phyloP scores from a whole-genome alignment of 176 grass and related monocot genomes.

The Eleusine indica region DNA sequence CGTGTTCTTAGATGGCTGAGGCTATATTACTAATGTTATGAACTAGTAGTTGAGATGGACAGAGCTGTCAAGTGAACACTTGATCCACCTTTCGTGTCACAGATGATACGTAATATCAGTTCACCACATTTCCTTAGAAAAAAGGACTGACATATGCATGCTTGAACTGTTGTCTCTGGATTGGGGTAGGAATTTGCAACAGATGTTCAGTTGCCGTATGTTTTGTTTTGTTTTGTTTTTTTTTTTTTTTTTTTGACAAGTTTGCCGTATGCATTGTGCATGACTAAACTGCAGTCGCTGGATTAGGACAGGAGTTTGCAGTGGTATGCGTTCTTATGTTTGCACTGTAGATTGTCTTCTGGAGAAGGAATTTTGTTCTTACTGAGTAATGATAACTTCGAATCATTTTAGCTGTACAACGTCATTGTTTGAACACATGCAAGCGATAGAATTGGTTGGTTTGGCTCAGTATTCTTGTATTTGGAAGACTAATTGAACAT shows the following conservation, averaged over 20 bases:
- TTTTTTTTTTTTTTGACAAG: no score
- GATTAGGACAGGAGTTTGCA: no score
- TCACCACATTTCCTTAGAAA: background rate
- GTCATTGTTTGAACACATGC: background rate
- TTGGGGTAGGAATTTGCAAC: background rate
- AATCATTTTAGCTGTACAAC: no score
- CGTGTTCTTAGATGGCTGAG: background rate
- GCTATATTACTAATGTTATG: conserved; percentile 11
- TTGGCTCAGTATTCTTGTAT: background rate
- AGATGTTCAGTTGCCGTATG: background rate
- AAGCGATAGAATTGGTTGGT: background rate
- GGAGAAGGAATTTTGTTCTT: background rate
- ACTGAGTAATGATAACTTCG: no score
- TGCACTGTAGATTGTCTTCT: background rate
- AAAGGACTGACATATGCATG: background rate
- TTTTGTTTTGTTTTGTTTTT: background rate
- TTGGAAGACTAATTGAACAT: no score
- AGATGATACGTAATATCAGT: background rate
- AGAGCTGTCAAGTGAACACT: background rate
- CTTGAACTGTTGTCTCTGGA: background rate
- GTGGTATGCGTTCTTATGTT: background rate
- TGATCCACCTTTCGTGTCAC: background rate
- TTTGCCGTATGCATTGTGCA: no score
- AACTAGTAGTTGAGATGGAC: conserved; percentile 8
- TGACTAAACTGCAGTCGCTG: no score